These are phyloP conservation scores for Talaromyces rugulosus DNA, from an alignment of 2,329 filamentous ascomycete species.

Conservation along the genomic window DNA sequence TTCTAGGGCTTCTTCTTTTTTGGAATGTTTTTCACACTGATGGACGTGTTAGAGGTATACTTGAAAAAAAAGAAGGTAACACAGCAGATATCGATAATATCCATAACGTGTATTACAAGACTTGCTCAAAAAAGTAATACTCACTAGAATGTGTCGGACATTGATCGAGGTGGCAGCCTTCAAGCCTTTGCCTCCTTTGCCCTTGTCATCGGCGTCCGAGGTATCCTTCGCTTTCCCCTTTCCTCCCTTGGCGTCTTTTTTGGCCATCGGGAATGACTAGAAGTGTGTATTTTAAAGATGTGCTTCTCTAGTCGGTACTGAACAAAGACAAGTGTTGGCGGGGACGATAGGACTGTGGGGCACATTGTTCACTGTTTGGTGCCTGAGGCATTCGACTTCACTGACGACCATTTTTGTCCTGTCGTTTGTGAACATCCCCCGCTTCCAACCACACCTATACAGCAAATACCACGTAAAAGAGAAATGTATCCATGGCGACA, in stretches of 20 bases:
- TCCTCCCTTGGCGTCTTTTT: constrained; percentile 38
- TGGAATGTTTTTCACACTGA: constrained; percentile 59
- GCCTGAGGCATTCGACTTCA: not conserved
- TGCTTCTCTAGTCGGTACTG: not conserved
- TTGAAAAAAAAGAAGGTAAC: not conserved
- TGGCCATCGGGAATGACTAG: constrained; percentile 33
- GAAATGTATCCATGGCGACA: constrained; percentile 1
- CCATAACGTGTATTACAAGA: not conserved
- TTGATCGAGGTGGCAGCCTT: constrained; percentile 63
- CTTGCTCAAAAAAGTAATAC: constrained; percentile 9
- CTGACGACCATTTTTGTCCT: not conserved
- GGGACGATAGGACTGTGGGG: not conserved
- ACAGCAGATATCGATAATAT: not conserved
- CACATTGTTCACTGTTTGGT: not conserved
- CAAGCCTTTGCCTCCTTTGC: constrained; percentile 39
- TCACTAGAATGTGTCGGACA: constrained; percentile 59
- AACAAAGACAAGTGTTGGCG: not conserved
- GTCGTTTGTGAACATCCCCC: not conserved
- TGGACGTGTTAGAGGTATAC: not conserved
- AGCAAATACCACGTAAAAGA: not conserved
- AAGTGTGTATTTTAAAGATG: not conserved
- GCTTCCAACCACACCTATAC: not conserved
- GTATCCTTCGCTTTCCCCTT: constrained; percentile 39
- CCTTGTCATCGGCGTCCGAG: constrained; percentile 32
- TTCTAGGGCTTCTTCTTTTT: constrained; percentile 61